Conservation (phyloP, 805 yeast genomes). For the Metschnikowia lunata region DNA sequence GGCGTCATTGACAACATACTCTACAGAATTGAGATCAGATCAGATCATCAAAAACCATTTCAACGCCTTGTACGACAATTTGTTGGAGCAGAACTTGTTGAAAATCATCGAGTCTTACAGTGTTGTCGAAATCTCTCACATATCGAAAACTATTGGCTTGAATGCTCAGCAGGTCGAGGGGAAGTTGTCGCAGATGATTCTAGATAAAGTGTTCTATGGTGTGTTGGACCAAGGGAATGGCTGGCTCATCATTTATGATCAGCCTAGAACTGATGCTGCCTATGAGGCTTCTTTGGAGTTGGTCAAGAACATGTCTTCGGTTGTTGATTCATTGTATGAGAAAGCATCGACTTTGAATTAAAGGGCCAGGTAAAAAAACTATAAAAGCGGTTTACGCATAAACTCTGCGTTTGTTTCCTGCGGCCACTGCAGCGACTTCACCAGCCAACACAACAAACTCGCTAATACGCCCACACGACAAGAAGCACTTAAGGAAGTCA, state of each 20-base stretch:
- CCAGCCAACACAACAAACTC: conserved; percentile 53
- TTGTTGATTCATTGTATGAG: conserved; percentile 87
- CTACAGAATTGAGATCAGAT: conserved; percentile 75
- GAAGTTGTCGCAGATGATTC: conserved; percentile 91
- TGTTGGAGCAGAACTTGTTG: conserved; percentile 87
- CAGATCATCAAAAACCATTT: conserved; percentile 87
- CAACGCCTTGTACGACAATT: conserved; percentile 85
- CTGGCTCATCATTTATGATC: conserved; percentile 88
- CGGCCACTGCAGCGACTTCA: conserved; percentile 51
- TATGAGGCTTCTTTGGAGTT: conserved; percentile 85
- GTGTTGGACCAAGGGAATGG: conserved; percentile 98
- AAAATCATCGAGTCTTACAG: conserved; percentile 96
- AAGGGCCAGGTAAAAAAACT: conserved; percentile 1
- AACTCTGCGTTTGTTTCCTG: conserved; percentile 40
- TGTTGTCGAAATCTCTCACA: conserved; percentile 88
- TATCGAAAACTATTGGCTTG: conserved; percentile 83
- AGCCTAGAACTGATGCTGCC: conserved; percentile 82
- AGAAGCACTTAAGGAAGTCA: conserved; percentile 59
- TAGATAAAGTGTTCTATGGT: conserved; percentile 92
- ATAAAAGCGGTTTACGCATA: background rate
- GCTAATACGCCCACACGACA: conserved; percentile 49
- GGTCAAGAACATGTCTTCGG: conserved; percentile 79
- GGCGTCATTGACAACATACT: conserved; percentile 66
- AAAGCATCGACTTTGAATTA: conserved; percentile 83
- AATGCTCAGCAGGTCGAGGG: conserved; percentile 88